Evolutionary conservation across 2,329 filamentous ascomycete genomes (phyloP).

Genomic region (Talaromyces sp.): DNA sequence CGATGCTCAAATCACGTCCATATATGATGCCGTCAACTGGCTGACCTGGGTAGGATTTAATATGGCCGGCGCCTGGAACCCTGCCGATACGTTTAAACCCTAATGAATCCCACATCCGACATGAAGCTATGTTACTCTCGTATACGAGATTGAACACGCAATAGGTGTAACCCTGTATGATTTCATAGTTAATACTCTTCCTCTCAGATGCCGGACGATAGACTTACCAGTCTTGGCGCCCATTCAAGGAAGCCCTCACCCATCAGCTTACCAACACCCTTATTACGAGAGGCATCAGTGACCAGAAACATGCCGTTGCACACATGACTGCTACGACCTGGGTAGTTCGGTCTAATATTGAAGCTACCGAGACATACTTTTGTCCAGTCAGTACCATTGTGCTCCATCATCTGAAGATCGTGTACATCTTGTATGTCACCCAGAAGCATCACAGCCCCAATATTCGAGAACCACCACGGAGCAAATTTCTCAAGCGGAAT

Average conservation of each 20-base stretch:
- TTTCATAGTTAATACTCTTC: not conserved
- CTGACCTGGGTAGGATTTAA: conserved; percentile 63
- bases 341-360: conserved; percentile 92
- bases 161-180: conserved; percentile 71
- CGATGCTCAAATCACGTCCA: conserved; percentile 58
- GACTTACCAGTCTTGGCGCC: conserved; percentile 57
- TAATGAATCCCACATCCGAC: conserved; percentile 84
- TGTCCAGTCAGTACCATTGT: conserved; percentile 64
- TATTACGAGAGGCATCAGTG: conserved; percentile 66
- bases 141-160: conserved; percentile 93
- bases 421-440: conserved; percentile 64
- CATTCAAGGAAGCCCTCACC: conserved; percentile 72
- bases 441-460: conserved; percentile 80
- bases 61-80: conserved; percentile 65
- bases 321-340: conserved; percentile 81
- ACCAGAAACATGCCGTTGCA: conserved; percentile 74
- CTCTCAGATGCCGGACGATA: conserved; percentile 31
- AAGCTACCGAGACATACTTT: conserved; percentile 82
- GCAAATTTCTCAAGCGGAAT: conserved; percentile 71
- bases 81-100: conserved; percentile 89
- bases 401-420: conserved; percentile 48
- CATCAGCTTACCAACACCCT: conserved; percentile 69
- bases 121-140: conserved; percentile 86
- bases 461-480: conserved; percentile 86
- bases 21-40: conserved; percentile 73